Conservation (phyloP, 140 eudicot species). For the Oenanthe javanica region DNA sequence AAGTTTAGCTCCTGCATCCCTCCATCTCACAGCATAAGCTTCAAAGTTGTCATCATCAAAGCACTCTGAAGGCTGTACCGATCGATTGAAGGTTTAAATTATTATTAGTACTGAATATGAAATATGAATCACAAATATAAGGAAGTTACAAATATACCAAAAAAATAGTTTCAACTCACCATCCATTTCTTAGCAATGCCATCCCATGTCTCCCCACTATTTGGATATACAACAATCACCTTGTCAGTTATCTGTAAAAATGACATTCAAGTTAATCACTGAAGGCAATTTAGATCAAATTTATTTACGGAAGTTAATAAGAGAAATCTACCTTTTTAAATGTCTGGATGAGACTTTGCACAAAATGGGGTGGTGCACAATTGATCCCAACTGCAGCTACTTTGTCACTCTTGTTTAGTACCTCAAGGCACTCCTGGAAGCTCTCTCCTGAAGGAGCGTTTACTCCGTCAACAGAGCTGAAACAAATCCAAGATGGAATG, state of each 20-base stretch:
- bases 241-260: slow-evolving; percentile 46
- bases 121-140: neutral
- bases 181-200: slow-evolving; percentile 78
- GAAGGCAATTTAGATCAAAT: neutral
- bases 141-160: neutral
- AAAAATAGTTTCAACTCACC: slow-evolving; percentile 37
- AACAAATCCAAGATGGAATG: slow-evolving; percentile 83
- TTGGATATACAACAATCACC: slow-evolving; percentile 73
- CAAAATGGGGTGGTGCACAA: slow-evolving; percentile 85
- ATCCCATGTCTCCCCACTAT: slow-evolving; percentile 85
- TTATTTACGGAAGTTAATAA: neutral
- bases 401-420: slow-evolving; percentile 43
- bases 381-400: slow-evolving; percentile 68
- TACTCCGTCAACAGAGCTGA: slow-evolving; percentile 67
- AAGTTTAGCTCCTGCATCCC: slow-evolving; percentile 69
- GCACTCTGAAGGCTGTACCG: slow-evolving; percentile 65
- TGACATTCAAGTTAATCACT: neutral
- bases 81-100: neutral
- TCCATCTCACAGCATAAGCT: slow-evolving; percentile 55
- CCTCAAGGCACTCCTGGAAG: slow-evolving; percentile 51
- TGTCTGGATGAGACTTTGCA: slow-evolving; percentile 48
- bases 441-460: slow-evolving; percentile 79
- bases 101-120: neutral
- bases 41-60: slow-evolving; percentile 56
- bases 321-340: slow-evolving; percentile 47